Conservation (phyloP, 2,329 filamentous ascomycete genomes). For the Zymoseptoria tritici region DNA sequence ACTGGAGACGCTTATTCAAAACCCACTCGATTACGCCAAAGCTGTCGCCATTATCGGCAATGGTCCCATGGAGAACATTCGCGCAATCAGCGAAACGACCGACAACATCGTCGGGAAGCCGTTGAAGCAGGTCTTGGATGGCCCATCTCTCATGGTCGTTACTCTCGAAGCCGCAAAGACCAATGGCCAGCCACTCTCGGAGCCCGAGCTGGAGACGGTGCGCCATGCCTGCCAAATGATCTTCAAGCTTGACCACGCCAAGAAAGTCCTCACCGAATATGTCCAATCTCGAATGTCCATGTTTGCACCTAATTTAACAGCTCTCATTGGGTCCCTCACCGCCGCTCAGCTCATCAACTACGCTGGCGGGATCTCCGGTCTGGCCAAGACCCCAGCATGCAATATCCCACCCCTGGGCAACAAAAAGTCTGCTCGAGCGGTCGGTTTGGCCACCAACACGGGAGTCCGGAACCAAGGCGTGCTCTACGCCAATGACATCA, state of each 20-base stretch:
- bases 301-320: slow-evolving; percentile 89
- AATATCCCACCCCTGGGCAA: slow-evolving; percentile 87
- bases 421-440: slow-evolving; percentile 68
- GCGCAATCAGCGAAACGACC: slow-evolving; percentile 64
- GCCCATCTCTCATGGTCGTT: slow-evolving; percentile 89
- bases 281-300: slow-evolving; percentile 95
- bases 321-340: slow-evolving; percentile 82
- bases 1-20: slow-evolving; percentile 81
- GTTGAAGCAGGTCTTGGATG: slow-evolving; percentile 74
- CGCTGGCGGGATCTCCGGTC: slow-evolving; percentile 76
- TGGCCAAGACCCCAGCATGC: slow-evolving; percentile 88
- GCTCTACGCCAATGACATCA: slow-evolving; percentile 84
- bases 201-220: slow-evolving; percentile 67
- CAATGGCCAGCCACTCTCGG: slow-evolving; percentile 67
- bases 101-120: slow-evolving; percentile 71
- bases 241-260: slow-evolving; percentile 78
- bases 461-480: slow-evolving; percentile 87
- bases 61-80: slow-evolving; percentile 83
- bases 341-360: slow-evolving; percentile 95
- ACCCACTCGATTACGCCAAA: slow-evolving; percentile 90
- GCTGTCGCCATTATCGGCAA: slow-evolving; percentile 90
- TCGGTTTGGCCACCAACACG: slow-evolving; percentile 83
- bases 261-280: slow-evolving; percentile 80
- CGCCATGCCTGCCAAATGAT: slow-evolving; percentile 78
- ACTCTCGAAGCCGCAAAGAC: slow-evolving; percentile 90